A percentile compares a stretch with the other conserved stretches of the same genome.
Evolutionary conservation across 2,329 filamentous ascomycete genomes (phyloP).

Genomic region (Pseudogymnoascus sp.): DNA sequence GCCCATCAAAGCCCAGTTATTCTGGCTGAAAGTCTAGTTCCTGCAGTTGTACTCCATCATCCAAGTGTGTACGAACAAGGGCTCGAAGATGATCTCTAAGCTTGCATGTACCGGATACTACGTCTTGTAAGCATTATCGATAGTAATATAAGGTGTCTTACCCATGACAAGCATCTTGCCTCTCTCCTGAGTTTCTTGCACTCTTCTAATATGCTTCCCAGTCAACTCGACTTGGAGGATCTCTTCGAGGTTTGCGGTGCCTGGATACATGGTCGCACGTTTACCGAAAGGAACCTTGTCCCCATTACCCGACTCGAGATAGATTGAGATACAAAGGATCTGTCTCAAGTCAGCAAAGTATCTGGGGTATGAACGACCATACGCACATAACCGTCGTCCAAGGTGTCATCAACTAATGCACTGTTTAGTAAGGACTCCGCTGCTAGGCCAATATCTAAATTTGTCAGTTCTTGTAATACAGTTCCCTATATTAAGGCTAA

Average conservation of each 20-base stretch:
- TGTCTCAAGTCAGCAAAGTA: neutral
- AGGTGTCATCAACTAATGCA: neutral
- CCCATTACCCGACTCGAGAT: too few relatives aligned
- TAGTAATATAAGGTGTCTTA: neutral
- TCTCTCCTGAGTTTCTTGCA: neutral
- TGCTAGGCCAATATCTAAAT: neutral
- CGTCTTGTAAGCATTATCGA: neutral
- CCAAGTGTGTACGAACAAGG: neutral
- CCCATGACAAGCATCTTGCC: neutral
- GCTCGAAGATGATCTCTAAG: neutral
- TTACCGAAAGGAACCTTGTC: too few relatives aligned
- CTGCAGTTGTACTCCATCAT: neutral
- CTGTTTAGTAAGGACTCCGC: neutral
- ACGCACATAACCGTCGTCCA: neutral
- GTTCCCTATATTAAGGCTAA: too few relatives aligned
- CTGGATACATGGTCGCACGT: neutral
- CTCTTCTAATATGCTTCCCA: neutral
- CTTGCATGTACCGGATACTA: neutral
- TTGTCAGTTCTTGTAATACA: neutral
- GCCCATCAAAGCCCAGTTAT: neutral
- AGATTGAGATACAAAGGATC: neutral
- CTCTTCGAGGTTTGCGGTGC: neutral
- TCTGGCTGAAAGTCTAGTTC: neutral
- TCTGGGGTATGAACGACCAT: neutral
- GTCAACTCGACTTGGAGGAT: neutral